phyloP scores from a whole-genome alignment of 2,329 filamentous ascomycete species.

The Arthrobotrys sinensis region DNA sequence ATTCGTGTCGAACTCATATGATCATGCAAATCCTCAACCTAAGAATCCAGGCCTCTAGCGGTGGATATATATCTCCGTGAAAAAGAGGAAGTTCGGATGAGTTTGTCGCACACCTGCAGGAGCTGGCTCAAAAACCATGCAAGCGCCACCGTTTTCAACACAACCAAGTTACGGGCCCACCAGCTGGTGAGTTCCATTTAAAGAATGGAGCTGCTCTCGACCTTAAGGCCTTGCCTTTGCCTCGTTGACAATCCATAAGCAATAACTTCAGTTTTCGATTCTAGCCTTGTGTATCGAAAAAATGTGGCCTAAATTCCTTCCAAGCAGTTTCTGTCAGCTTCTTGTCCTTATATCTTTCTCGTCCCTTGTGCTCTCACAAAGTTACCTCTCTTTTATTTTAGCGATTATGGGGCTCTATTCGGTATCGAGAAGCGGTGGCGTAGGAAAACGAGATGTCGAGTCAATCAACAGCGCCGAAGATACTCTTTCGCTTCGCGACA shows the following conservation, averaged over 20 bases:
- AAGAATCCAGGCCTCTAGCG: neutral
- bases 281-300: neutral
- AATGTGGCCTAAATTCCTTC: neutral
- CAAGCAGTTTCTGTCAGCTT: neutral
- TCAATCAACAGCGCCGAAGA: neutral
- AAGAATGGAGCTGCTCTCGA: slow-evolving; percentile 15
- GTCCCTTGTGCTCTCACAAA: neutral
- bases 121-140: slow-evolving; percentile 10
- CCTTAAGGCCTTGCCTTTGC: neutral
- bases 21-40: slow-evolving; percentile 3
- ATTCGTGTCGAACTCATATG: slow-evolving; percentile 19
- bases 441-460: slow-evolving; percentile 16
- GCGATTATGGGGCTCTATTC: too few species aligned
- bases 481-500: neutral
- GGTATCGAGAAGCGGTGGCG: neutral
- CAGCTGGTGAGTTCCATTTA: slow-evolving; percentile 16
- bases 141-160: slow-evolving; percentile 23
- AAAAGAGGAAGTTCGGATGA: slow-evolving; percentile 37
- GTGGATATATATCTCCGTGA: slow-evolving; percentile 23
- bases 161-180: slow-evolving; percentile 2
- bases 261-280: neutral
- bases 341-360: slow-evolving; percentile 2
- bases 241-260: neutral
- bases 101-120: slow-evolving; percentile 28
- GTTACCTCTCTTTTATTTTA: neutral